Base-by-base conservation (phyloP, 768 basidiomycete species). In the Mrakia blollopis region DNA sequence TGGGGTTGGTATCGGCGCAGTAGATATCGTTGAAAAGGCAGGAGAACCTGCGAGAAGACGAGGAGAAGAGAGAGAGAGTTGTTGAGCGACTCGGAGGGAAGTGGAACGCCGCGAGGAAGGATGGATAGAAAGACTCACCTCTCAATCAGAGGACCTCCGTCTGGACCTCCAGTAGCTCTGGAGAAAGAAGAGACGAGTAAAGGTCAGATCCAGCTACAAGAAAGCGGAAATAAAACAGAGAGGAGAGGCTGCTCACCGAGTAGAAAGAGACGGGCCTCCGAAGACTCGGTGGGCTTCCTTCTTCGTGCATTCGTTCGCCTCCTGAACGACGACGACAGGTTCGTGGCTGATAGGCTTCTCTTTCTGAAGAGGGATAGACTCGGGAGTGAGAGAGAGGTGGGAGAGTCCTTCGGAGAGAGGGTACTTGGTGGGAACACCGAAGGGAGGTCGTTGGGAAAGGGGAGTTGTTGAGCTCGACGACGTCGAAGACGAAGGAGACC, bases 11-110 rank as follows among this genome's bases (percentile, higher is more conserved):
- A 23, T 80, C 78, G 65, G 80, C 79, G 21, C 28, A 81, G 79
- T 77, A 69, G 80, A 80, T 80, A 73, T 82, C 81, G 68, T 80
- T 81, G 80, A 82, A 82, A 23, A 82, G 67, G 78, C 81, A 82
- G 61, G 80, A 80, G 78, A 82, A 82, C 41, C 81, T 74, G 28
- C 2, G 4, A 2, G 2, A 39, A 39, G 54, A 25, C 1, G 39
- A 44, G 21, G 23, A 35, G 14, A 9, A 35, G 52, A 28, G 71
- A 37, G 63, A 35, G 16, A 39, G 23, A 9, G 9, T 21, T 39
- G 65, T 39, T 39, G 65, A n/a, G 65, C 13, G 35, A 21, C 0
- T 37, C 63, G 28, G 30, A 30, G 30, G 63, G 63, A 30, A 65
- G 63, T 65, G 21, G 63, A 65, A 37, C 63, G 30, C 63, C 30